Conservation (phyloP, 192 early-diverging fungal genomes). For the Coemansia sp. region DNA sequence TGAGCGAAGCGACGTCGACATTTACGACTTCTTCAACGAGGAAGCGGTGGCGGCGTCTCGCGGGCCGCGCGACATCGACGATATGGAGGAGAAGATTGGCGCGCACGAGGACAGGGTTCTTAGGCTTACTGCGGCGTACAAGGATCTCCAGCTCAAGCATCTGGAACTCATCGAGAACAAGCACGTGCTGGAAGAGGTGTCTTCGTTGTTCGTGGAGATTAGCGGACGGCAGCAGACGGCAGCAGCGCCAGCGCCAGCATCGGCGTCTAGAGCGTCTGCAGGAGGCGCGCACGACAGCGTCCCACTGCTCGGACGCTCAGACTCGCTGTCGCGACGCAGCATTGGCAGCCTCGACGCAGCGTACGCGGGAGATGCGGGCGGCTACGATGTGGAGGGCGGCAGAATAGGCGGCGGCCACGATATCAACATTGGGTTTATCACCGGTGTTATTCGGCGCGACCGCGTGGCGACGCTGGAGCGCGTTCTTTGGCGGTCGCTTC, state of each 20-base stretch:
- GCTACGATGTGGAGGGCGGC: constrained; percentile 36
- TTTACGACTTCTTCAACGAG: constrained; percentile 53
- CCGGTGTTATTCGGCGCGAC: constrained; percentile 87
- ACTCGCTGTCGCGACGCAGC: constrained; percentile 55
- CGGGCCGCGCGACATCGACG: constrained; percentile 89
- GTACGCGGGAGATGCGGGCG: constrained; percentile 24
- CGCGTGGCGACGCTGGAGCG: constrained; percentile 90
- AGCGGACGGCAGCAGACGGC: constrained; percentile 69
- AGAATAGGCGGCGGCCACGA: constrained; percentile 30
- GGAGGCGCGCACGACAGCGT: constrained; percentile 37
- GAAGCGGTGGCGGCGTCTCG: constrained; percentile 61
- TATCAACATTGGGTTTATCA: constrained; percentile 79
- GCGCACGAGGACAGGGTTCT: constrained; percentile 81
- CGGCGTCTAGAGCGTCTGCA: not conserved
- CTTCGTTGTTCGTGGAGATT: constrained; percentile 59
- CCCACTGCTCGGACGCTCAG: constrained; percentile 62
- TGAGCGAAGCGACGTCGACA: constrained; percentile 70
- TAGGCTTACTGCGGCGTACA: constrained; percentile 86
- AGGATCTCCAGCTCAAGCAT: constrained; percentile 82
- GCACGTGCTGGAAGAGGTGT: constrained; percentile 81
- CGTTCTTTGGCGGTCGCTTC: constrained; percentile 94
- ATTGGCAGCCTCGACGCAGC: constrained; percentile 51
- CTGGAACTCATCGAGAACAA: constrained; percentile 88
- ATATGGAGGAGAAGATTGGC: constrained; percentile 77
- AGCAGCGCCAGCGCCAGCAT: not conserved